Base-by-base conservation (phyloP, 164 flowering plant genomes). In the Litsea cubeba region DNA sequence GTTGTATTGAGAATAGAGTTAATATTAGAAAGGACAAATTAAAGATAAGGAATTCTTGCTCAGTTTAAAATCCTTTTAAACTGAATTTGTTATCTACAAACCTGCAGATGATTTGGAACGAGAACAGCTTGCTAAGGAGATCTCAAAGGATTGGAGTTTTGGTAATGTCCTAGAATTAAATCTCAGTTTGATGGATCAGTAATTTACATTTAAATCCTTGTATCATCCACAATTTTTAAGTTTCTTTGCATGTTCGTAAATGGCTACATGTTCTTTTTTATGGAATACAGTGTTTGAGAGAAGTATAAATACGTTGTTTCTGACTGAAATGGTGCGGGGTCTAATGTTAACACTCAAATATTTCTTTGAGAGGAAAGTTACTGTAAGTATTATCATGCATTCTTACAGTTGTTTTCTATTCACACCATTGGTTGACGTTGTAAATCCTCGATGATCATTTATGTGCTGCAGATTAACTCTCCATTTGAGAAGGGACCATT, bases 401-500 rank as follows among this genome's bases (percentile, higher is more conserved):
- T 58, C 1, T 58, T 4, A 35, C 18, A 35, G 32, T 54, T 62
- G 12, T 2, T 72, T 63, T 63, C 57, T n/a, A 22, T 65, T 65
- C 14, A 14, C 20, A 3, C 32, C 28, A 23, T 32, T 65, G 64
- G 24, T 49, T 70, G 71, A 63, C 66, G 22, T n/a, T 69, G 49
- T 67, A 32, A 68, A 54, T 62, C 80, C 18, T 65, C 24, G 40
- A 70, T 22, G 14, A 28, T 74, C 24, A 30, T 51, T 60, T 32
- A 32, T 78, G 2, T 17, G 18, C 50, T 64, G 70, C 91, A 95
- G 99, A 95, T 95, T 74, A 95, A 95, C 77, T 95, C 93, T 80
- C 99, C 99, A 35, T 95, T 95, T 83, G 99, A 95, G 85, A 95
- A 95, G 77, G 99, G 99, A 25, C 99, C 99, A 71, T 78, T 95